These are phyloP conservation scores for Wallacemonas sp. DNA, from an alignment of 208 protist species.

Conservation along the genomic window DNA sequence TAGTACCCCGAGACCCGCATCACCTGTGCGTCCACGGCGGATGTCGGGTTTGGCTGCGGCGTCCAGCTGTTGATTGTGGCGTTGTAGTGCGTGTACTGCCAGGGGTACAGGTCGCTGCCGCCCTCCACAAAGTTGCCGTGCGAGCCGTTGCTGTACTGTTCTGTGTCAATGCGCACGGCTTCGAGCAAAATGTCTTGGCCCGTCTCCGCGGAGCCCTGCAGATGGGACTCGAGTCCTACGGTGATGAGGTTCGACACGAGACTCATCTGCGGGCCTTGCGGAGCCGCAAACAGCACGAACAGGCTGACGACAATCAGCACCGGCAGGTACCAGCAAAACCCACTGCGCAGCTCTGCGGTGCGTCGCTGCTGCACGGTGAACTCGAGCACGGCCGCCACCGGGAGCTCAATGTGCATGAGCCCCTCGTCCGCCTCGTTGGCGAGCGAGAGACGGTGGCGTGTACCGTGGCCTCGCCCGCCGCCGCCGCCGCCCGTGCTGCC, in stretches of 20 bases:
- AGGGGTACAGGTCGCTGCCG: conserved; percentile 27
- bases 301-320: conserved; percentile 30
- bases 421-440: conserved; percentile 14
- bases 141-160: conserved; percentile 18
- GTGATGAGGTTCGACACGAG: conserved; percentile 20
- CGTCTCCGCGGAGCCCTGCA: not conserved
- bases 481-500: not conserved
- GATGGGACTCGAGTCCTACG: conserved; percentile 9
- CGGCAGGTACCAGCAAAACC: conserved; percentile 26
- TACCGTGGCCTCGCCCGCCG: not conserved
- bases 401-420: conserved; percentile 31
- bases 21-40: conserved; percentile 26
- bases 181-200: conserved; percentile 25
- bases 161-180: conserved; percentile 41
- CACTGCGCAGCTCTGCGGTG: conserved; percentile 21
- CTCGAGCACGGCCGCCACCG: conserved; percentile 24
- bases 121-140: conserved; percentile 25
- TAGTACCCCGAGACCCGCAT: conserved; percentile 14
- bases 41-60: conserved; percentile 18
- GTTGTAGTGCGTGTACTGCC: conserved; percentile 46
- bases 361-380: conserved; percentile 26
- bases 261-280: not conserved
- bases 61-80: conserved; percentile 28
- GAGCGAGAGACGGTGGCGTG: not conserved
- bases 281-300: conserved; percentile 19